Conservation (phyloP, 306 rosid genomes). For the Rosa multiflora region DNA sequence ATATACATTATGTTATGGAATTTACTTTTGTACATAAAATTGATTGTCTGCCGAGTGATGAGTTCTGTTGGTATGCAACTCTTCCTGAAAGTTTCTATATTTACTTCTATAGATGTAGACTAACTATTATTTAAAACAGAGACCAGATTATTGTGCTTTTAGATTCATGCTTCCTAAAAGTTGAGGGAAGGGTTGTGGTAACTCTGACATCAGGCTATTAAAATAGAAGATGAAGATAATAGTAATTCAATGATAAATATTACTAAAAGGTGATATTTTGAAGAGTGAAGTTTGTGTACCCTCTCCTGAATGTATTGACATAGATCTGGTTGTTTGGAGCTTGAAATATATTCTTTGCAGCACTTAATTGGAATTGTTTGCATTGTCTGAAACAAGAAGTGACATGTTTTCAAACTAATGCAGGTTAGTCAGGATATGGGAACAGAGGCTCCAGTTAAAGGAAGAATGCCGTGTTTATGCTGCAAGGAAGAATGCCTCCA, state of each 20-base stretch:
- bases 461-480: no score
- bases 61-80: background rate
- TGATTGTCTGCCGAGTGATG: background rate
- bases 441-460: conserved; percentile 97
- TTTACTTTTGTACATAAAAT: background rate
- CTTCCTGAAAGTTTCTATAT: background rate
- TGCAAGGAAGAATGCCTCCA: no score
- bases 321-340: background rate
- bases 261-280: background rate
- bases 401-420: conserved; percentile 12
- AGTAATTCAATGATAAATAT: background rate
- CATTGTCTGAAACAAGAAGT: background rate
- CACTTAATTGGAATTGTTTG: background rate
- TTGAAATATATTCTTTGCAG: background rate
- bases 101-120: background rate
- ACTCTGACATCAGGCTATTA: background rate
- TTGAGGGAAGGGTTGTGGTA: background rate
- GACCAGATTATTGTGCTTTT: background rate
- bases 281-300: background rate
- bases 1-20: background rate
- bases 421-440: conserved; percentile 99
- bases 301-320: background rate
- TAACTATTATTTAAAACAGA: background rate
- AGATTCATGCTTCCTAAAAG: background rate
- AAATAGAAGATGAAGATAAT: background rate